A percentile compares a stretch with the other conserved stretches of the same genome.
Evolutionary conservation across 495 filamentous ascomycete genomes (phyloP).

Genomic region (Trichodelitschia bisporula): DNA sequence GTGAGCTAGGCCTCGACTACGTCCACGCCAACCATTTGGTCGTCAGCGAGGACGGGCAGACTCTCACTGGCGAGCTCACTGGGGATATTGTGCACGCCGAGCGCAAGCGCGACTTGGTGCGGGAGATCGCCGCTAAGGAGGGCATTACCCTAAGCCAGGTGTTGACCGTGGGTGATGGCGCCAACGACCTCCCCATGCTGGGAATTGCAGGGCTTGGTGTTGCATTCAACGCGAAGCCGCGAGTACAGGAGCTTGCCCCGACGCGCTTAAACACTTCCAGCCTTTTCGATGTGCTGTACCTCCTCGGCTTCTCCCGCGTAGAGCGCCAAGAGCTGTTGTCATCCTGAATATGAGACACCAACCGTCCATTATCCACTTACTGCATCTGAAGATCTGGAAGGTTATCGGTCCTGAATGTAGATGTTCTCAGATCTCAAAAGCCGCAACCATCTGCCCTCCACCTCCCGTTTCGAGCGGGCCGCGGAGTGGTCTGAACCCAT

Average conservation of each 20-base stretch:
- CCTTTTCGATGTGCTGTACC: slow-evolving; percentile 57
- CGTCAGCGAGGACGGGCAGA: slow-evolving; percentile 32
- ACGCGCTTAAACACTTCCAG: slow-evolving; percentile 59
- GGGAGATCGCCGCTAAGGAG: slow-evolving; percentile 52
- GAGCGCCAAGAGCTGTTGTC: slow-evolving; percentile 9
- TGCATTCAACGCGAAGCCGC: slow-evolving; percentile 82
- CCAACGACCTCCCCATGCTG: slow-evolving; percentile 91
- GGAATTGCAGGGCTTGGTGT: slow-evolving; percentile 66
- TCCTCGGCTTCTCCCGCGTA: slow-evolving; percentile 38
- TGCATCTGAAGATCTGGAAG: too few species aligned
- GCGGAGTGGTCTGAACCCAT: too few species aligned
- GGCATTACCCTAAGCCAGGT: slow-evolving; percentile 48
- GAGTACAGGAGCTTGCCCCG: slow-evolving; percentile 66
- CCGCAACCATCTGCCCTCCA: too few species aligned
- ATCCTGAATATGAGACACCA: too few species aligned
- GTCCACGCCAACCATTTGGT: slow-evolving; percentile 70
- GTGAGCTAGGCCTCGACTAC: slow-evolving; percentile 58
- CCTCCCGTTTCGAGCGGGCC: too few species aligned
- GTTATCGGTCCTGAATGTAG: too few species aligned
- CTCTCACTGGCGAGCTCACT: slow-evolving; percentile 59
- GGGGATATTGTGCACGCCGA: slow-evolving; percentile 62
- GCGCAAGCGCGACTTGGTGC: slow-evolving; percentile 51
- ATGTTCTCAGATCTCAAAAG: too few species aligned
- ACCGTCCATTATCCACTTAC: too few species aligned
- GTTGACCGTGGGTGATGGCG: slow-evolving; percentile 75